Conservation (phyloP, 805 yeast species). For the Kazachstania viticola region DNA sequence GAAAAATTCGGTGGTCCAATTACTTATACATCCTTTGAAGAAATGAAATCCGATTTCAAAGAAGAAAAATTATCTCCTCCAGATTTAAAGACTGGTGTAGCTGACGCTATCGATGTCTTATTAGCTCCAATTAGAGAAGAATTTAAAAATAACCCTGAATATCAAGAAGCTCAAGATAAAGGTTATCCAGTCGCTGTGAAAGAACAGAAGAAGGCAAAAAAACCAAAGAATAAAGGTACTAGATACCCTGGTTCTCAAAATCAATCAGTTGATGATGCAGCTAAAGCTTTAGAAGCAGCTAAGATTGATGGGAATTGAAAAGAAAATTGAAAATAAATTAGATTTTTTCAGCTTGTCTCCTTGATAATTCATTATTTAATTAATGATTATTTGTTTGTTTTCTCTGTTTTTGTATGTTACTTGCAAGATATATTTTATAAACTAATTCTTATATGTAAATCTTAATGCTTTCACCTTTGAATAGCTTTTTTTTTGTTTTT, state of each 20-base stretch:
- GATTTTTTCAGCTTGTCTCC: no score
- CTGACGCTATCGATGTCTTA: conserved; percentile 70
- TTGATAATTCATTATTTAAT: background rate
- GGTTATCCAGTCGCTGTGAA: conserved; percentile 76
- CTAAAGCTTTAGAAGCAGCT: conserved; percentile 20
- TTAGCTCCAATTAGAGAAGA: conserved; percentile 78
- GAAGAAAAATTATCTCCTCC: conserved; percentile 76
- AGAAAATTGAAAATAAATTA: no score
- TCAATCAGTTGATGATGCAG: conserved; percentile 10
- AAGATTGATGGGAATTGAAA: conserved; percentile 3
- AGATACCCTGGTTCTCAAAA: conserved; percentile 67
- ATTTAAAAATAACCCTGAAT: conserved; percentile 49
- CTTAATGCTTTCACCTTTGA: no score
- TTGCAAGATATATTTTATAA: no score
- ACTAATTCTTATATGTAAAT: no score
- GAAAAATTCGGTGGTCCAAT: conserved; percentile 96
- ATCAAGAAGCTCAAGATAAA: conserved; percentile 57
- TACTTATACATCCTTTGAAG: conserved; percentile 53
- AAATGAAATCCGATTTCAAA: conserved; percentile 60
- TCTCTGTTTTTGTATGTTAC: background rate
- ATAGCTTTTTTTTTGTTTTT: background rate
- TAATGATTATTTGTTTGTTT: background rate
- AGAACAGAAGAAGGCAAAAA: conserved; percentile 55
- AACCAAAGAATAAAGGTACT: conserved; percentile 80
- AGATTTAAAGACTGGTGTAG: conserved; percentile 86